phyloP scores from a whole-genome alignment of 1,284 basidiomycete species.

The Stereum hirsutum region DNA sequence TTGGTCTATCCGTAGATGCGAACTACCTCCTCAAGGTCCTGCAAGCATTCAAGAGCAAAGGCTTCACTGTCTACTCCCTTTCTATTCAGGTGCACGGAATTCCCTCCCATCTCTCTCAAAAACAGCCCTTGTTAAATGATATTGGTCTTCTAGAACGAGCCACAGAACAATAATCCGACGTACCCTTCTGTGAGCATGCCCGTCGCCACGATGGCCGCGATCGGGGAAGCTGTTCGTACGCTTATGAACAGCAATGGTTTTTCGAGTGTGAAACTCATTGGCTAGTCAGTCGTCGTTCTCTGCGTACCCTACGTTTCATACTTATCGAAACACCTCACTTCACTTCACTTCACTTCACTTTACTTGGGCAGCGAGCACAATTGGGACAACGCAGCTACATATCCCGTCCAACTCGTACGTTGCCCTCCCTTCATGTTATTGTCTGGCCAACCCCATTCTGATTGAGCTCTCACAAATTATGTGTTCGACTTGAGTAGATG shows the following conservation, averaged over 20 bases:
- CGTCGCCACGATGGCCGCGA: conserved; percentile 28
- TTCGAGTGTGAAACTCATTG: conserved; percentile 31
- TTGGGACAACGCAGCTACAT: conserved; percentile 37
- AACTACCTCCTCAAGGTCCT: conserved; percentile 31
- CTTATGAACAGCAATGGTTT: conserved; percentile 38
- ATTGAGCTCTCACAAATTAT: not conserved
- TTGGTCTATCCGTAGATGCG: no score
- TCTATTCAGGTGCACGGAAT: conserved; percentile 41
- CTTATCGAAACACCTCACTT: no score
- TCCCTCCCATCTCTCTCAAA: not conserved
- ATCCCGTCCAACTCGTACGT: conserved; percentile 37
- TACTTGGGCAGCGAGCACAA: no score
- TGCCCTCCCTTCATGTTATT: no score
- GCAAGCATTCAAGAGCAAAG: conserved; percentile 33
- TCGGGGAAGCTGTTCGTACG: conserved; percentile 31
- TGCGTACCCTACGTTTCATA: no score
- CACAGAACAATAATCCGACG: conserved; percentile 32
- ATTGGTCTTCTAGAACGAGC: conserved; percentile 32
- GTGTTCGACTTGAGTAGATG: conserved; percentile 17
- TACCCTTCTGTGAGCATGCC: conserved; percentile 35
- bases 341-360: no score
- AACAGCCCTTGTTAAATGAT: not conserved
- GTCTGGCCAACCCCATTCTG: no score
- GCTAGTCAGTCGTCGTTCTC: no score
- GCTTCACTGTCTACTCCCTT: conserved; percentile 34